Percentiles rank a stretch among this genome's conserved stretches.
These are phyloP conservation scores for Triglochin maritima DNA, from an alignment of 106 monocot genomes.

Conservation along the genomic window DNA sequence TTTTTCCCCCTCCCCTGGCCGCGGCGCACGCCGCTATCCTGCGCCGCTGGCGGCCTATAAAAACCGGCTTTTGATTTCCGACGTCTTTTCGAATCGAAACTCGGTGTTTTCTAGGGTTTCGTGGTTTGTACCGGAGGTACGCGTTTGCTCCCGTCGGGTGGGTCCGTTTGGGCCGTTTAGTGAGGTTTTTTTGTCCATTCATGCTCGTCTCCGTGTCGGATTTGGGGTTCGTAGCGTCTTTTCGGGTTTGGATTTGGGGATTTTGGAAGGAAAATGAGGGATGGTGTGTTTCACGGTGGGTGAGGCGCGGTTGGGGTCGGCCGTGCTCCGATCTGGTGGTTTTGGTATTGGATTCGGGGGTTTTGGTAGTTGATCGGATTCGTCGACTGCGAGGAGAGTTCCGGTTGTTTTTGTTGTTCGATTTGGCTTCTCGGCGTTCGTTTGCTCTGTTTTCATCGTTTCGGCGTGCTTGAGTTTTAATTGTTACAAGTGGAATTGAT, in stretches of 20 bases:
- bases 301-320: background rate
- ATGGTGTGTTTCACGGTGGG: background rate
- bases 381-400: background rate
- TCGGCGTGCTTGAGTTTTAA: background rate
- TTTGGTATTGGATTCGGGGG: background rate
- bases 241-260: background rate
- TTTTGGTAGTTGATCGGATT: background rate
- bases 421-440: background rate
- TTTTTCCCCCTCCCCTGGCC: background rate
- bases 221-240: background rate
- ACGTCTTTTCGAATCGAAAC: background rate
- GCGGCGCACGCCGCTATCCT: background rate
- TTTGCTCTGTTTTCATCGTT: background rate
- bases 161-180: background rate
- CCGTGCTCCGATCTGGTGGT: constrained; percentile 3
- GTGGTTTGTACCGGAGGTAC: background rate
- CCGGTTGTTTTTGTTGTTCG: background rate
- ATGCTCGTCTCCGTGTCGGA: background rate
- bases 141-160: background rate
- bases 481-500: too few species aligned
- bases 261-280: background rate
- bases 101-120: background rate
- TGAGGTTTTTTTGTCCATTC: background rate
- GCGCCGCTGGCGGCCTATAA: background rate
- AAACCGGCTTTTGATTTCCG: background rate